Base-by-base conservation (phyloP, 2,329 filamentous ascomycete genomes). In the Mycosphaerelloides madeirae region DNA sequence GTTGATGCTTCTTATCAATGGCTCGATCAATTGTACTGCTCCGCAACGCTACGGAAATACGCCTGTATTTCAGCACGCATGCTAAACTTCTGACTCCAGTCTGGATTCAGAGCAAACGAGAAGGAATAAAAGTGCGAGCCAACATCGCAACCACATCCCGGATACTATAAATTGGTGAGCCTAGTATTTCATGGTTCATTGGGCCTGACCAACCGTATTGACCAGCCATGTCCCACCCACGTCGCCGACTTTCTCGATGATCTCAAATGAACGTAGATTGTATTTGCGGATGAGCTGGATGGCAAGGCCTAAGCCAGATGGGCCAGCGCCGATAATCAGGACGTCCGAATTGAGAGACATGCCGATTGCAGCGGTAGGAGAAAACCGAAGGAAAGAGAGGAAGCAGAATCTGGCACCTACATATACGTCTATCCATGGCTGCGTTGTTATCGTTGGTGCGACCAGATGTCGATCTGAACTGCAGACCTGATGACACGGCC, bases 321-420 rank as follows among this genome's bases (percentile, higher is more conserved):
- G 67, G 48, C 72, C 72, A n/a, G 70, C 72, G n/a, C 72, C 73
- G 31, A 75, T 72, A 34, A 75, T 72, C 20, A 75, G 63, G 43
- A 74, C 66, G 52, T 75, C 70, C 2, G 65, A 68, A 49, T 71
- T 68, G 40, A 67, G 58, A 25, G 62, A 60, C 62, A 67, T 42
- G 39, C 40, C 50, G 20, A 19, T 11, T 4, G 7, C 22, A 15
- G 22, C 6, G 19, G 41, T 15, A 36, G n/a, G 29, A 19, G 14
- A 29, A 16, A 39, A 14, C 36, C 25, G 19, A 19, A 29, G 43
- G 22, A 6, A 25, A 25, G 6, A 25, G 22, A 25, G 22, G 22
- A 25, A 9, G 22, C 6, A 25, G 22, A 25, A 25, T 6, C 6
- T 25, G 5, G 22, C 6, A 25, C 6, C n/a, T n/a, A 25, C 22